These are phyloP conservation scores for Aureobasidium sp. DNA, from an alignment of 2,329 filamentous ascomycete genomes.

Conservation along the genomic window DNA sequence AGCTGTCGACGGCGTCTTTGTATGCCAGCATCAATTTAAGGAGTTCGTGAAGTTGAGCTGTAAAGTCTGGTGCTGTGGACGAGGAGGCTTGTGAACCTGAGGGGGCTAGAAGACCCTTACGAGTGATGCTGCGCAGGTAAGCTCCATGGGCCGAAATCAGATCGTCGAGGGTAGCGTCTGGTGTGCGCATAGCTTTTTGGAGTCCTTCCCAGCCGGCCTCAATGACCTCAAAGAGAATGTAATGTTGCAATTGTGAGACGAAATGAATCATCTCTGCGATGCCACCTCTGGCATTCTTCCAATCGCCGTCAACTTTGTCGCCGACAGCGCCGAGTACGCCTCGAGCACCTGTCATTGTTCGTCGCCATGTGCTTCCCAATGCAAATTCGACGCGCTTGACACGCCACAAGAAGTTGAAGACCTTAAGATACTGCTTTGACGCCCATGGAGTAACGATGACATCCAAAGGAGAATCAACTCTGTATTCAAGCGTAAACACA, in stretches of 20 bases:
- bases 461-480: slow-evolving; percentile 92
- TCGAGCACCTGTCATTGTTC: slow-evolving; percentile 88
- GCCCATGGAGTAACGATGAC: slow-evolving; percentile 96
- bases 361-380: slow-evolving; percentile 81
- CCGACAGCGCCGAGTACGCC: slow-evolving; percentile 79
- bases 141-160: slow-evolving; percentile 84
- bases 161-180: slow-evolving; percentile 88
- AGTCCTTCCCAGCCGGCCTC: slow-evolving; percentile 92
- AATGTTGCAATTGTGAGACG: slow-evolving; percentile 93
- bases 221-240: slow-evolving; percentile 97
- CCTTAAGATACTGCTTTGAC: slow-evolving; percentile 92
- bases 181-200: slow-evolving; percentile 65
- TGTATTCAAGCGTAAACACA: slow-evolving; percentile 97
- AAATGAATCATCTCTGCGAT: slow-evolving; percentile 99
- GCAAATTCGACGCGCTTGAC: slow-evolving; percentile 97
- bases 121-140: slow-evolving; percentile 89
- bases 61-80: slow-evolving; percentile 51
- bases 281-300: slow-evolving; percentile 82
- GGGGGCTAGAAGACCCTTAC: slow-evolving; percentile 74
- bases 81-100: slow-evolving; percentile 23
- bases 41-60: slow-evolving; percentile 84
- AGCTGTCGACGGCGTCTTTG: slow-evolving; percentile 83
- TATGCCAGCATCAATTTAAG: slow-evolving; percentile 91
- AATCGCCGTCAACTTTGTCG: slow-evolving; percentile 48
- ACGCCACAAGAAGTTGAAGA: slow-evolving; percentile 98